Percentiles rank a stretch among this genome's conserved stretches.
phyloP scores from a whole-genome alignment of 2,329 filamentous ascomycete species.

The Talaromyces sp. region DNA sequence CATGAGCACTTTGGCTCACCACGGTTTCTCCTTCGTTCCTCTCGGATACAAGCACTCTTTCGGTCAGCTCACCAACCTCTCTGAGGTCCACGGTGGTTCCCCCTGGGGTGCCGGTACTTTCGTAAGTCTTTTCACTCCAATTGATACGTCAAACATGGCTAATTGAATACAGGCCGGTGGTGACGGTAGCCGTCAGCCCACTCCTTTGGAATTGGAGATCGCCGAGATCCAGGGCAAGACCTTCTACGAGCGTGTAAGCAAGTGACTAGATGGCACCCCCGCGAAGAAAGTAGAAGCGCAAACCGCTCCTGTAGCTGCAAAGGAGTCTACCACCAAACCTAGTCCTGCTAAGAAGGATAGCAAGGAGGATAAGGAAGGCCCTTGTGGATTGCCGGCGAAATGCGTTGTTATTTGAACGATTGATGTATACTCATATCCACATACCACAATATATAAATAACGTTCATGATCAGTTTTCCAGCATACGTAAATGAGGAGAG shows the following conservation, averaged over 20 bases:
- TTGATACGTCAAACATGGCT: no score
- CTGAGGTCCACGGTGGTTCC: conserved; percentile 79
- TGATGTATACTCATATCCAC: conserved; percentile 39
- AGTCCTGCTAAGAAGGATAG: conserved; percentile 50
- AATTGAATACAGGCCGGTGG: conserved; percentile 42
- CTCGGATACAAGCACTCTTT: conserved; percentile 87
- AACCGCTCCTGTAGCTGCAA: conserved; percentile 28
- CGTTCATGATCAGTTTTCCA: neutral
- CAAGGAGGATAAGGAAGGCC: conserved; percentile 54
- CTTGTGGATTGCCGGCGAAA: conserved; percentile 74
- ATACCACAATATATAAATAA: conserved; percentile 1
- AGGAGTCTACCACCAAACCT: conserved; percentile 25
- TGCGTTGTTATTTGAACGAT: conserved; percentile 59
- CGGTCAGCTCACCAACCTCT: conserved; percentile 64
- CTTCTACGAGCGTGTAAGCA: conserved; percentile 76
- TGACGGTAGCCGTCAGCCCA: conserved; percentile 83
- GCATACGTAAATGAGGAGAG: neutral
- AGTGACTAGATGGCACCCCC: conserved; percentile 75
- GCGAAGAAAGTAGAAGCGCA: conserved; percentile 25
- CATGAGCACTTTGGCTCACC: conserved; percentile 85
- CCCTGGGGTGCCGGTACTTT: conserved; percentile 96
- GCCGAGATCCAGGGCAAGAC: conserved; percentile 78
- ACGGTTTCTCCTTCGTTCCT: conserved; percentile 95
- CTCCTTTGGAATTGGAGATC: conserved; percentile 70
- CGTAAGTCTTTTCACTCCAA: conserved; percentile 49